phyloP scores from a whole-genome alignment of 345 rosid species.

The Sisymbrium altissimum region DNA sequence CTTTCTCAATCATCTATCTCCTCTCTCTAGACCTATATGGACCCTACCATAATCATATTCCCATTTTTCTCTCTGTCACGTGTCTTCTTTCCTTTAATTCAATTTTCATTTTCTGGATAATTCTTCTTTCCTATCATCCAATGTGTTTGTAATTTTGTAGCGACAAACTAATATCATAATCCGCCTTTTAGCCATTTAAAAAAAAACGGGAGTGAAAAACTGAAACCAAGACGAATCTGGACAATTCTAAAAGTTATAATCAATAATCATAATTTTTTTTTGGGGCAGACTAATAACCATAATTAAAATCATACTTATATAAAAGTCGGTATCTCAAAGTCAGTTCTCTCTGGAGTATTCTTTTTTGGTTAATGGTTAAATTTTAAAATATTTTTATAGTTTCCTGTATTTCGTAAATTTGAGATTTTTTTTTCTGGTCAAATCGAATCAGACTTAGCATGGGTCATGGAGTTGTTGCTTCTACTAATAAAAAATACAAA shows the following conservation, averaged over 20 bases:
- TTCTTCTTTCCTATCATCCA: background rate
- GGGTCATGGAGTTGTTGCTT: background rate
- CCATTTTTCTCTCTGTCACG: constrained; percentile 11
- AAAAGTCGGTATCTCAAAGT: background rate
- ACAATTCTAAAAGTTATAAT: no score
- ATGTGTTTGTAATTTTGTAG: background rate
- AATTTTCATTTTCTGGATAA: background rate
- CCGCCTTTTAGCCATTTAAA: background rate
- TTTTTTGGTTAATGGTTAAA: background rate
- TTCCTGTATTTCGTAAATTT: background rate
- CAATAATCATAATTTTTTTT: no score
- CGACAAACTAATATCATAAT: background rate
- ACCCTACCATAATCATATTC: constrained; percentile 17
- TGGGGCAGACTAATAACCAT: no score
- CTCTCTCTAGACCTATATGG: background rate
- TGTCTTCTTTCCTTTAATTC: background rate
- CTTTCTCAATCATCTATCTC: constrained; percentile 26
- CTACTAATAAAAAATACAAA: background rate
- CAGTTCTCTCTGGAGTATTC: background rate
- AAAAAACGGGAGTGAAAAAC: background rate
- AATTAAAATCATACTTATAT: no score
- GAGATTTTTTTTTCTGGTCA: background rate
- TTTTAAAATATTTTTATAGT: background rate
- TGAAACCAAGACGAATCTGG: background rate
- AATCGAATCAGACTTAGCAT: background rate